phyloP scores from a whole-genome alignment of 2,329 filamentous ascomycete genomes.

The Ophiostoma sp. region DNA sequence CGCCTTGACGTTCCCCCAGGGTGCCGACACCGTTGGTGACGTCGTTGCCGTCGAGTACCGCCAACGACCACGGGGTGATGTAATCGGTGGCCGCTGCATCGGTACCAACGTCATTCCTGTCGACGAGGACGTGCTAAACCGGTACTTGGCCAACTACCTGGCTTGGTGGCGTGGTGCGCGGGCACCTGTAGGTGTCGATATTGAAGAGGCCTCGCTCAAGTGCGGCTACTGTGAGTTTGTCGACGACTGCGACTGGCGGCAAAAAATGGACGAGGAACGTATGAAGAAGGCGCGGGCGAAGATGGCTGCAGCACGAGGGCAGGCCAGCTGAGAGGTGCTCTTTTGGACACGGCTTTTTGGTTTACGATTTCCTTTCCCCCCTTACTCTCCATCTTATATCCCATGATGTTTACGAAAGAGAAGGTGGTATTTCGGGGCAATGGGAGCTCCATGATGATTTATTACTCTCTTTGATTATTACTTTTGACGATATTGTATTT shows the following conservation, averaged over 20 bases:
- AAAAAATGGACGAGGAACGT: constrained; percentile 63
- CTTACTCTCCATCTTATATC: not conserved
- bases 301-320: not conserved
- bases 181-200: constrained; percentile 69
- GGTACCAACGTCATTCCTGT: constrained; percentile 63
- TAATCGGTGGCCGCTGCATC: constrained; percentile 44
- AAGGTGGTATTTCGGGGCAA: not conserved
- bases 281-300: constrained; percentile 30
- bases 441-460: not conserved
- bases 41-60: constrained; percentile 57
- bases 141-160: constrained; percentile 69
- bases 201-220: constrained; percentile 81
- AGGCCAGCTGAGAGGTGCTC: not conserved
- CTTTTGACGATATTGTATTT: not conserved
- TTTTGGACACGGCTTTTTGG: not conserved
- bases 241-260: constrained; percentile 74
- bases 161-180: constrained; percentile 82
- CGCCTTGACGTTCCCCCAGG: constrained; percentile 53
- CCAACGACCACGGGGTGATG: constrained; percentile 32
- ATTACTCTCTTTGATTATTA: not conserved
- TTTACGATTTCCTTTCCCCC: not conserved
- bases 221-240: constrained; percentile 82
- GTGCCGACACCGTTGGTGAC: constrained; percentile 49
- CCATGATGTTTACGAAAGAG: not conserved
- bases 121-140: constrained; percentile 60